phyloP scores from a whole-genome alignment of 2,329 filamentous ascomycete genomes.

The Colletotrichum sp. region DNA sequence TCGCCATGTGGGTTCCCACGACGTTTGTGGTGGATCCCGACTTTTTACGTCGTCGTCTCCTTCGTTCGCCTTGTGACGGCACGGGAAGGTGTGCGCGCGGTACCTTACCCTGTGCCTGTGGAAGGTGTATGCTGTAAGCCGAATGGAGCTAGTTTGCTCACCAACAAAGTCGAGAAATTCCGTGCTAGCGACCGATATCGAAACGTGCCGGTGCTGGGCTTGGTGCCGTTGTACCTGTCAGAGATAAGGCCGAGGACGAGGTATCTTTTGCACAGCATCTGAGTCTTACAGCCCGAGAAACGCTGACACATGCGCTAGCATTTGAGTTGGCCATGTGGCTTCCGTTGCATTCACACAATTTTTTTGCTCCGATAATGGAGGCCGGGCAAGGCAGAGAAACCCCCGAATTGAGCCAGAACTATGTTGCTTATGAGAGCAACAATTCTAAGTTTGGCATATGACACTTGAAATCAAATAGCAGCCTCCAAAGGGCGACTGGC shows the following conservation, averaged over 20 bases:
- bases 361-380: conserved; percentile 1
- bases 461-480: not conserved
- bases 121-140: not conserved
- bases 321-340: not conserved
- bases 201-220: not conserved
- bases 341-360: not conserved
- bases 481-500: not conserved
- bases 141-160: not conserved
- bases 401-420: not conserved
- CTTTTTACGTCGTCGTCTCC: not conserved
- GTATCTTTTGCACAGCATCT: not conserved
- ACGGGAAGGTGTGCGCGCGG: not conserved
- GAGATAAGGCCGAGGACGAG: not conserved
- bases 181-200: not conserved
- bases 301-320: not conserved
- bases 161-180: not conserved
- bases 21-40: not conserved
- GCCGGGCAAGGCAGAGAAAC: not conserved
- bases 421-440: not conserved
- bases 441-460: not conserved
- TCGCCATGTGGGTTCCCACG: conserved; percentile 3
- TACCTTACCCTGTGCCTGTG: not conserved
- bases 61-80: not conserved
- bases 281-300: not conserved
- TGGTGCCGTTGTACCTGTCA: not conserved